phyloP scores from a whole-genome alignment of 1,284 basidiomycete species.

The Trichosporon asahii region DNA sequence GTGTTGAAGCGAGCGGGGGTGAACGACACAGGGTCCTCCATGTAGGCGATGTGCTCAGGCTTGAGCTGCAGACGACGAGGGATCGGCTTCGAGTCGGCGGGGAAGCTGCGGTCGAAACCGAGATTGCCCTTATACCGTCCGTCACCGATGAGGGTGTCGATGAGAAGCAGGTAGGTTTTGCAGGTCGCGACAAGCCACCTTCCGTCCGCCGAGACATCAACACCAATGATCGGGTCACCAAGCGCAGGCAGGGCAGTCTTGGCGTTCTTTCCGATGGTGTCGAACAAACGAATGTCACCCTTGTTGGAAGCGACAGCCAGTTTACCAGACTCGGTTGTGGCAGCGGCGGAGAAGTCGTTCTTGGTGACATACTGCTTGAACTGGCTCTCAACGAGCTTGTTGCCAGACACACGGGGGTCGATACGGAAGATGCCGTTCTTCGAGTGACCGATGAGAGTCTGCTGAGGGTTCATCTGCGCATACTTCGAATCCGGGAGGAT shows the following conservation, averaged over 20 bases:
- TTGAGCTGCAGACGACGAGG: slow-evolving; percentile 85
- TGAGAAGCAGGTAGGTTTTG: slow-evolving; percentile 87
- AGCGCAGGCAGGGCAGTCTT: slow-evolving; percentile 97
- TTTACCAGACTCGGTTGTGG: slow-evolving; percentile 81
- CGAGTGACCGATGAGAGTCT: slow-evolving; percentile 82
- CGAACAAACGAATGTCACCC: slow-evolving; percentile 94
- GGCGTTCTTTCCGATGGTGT: slow-evolving; percentile 95
- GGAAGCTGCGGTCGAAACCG: slow-evolving; percentile 95
- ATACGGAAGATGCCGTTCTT: slow-evolving; percentile 96
- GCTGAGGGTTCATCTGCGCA: slow-evolving; percentile 86
- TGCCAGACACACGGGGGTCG: slow-evolving; percentile 85
- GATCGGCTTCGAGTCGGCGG: slow-evolving; percentile 86
- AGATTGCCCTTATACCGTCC: slow-evolving; percentile 80
- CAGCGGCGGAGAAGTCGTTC: slow-evolving; percentile 90
- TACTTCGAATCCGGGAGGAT: slow-evolving; percentile 93
- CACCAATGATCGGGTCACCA: slow-evolving; percentile 89
- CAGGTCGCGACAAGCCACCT: slow-evolving; percentile 96
- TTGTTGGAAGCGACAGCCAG: slow-evolving; percentile 93
- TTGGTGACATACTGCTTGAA: slow-evolving; percentile 95
- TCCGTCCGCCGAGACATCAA: slow-evolving; percentile 92
- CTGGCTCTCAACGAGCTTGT: slow-evolving; percentile 89
- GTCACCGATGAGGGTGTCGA: slow-evolving; percentile 91
- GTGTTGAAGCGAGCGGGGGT: slow-evolving; percentile 95
- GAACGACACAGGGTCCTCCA: slow-evolving; percentile 84
- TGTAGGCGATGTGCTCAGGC: slow-evolving; percentile 90